Percentiles rank a stretch among this genome's conserved stretches.
Conservation (phyloP, 2,329 filamentous ascomycete species). For the Thelonectria rubi region DNA sequence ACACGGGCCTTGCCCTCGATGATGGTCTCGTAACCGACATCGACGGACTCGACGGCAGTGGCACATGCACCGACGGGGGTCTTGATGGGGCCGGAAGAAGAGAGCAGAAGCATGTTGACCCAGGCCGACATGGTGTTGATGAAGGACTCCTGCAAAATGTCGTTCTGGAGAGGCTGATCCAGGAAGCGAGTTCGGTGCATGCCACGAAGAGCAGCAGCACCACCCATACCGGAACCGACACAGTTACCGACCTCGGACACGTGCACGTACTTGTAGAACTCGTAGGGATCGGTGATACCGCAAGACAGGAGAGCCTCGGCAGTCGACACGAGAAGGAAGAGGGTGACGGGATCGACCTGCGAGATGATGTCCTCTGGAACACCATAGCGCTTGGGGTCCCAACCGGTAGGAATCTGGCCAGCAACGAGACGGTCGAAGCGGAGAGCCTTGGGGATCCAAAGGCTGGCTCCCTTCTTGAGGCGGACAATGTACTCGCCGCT, state of each 20-base stretch:
- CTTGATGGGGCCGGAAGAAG: slow-evolving; percentile 97
- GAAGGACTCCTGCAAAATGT: slow-evolving; percentile 98
- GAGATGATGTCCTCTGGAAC: slow-evolving; percentile 97
- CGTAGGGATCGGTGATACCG: slow-evolving; percentile 98
- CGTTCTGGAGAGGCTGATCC: slow-evolving; percentile 97
- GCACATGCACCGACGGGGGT: slow-evolving; percentile 98
- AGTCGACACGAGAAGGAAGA: slow-evolving; percentile 94
- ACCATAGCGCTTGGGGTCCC: slow-evolving; percentile 96
- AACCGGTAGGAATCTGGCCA: slow-evolving; percentile 95
- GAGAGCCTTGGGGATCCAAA: slow-evolving; percentile 96
- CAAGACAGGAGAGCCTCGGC: slow-evolving; percentile 89
- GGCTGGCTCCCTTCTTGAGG: slow-evolving; percentile 92
- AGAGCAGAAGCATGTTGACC: slow-evolving; percentile 99
- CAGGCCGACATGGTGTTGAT: slow-evolving; percentile 99
- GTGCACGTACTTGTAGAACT: slow-evolving; percentile 99
- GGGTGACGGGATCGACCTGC: slow-evolving; percentile 95
- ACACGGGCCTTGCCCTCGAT: slow-evolving; percentile 97
- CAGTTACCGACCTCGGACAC: slow-evolving; percentile 98
- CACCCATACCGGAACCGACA: slow-evolving; percentile 97
- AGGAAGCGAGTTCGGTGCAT: slow-evolving; percentile 99
- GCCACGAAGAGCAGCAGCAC: slow-evolving; percentile 87
- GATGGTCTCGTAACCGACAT: slow-evolving; percentile 98
- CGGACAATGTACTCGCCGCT: slow-evolving; percentile 94
- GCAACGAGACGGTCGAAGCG: slow-evolving; percentile 97
- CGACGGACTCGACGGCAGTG: slow-evolving; percentile 95